Evolutionary conservation across 768 basidiomycete genomes (phyloP).

Genomic region (Coprinopsis cinerea): DNA sequence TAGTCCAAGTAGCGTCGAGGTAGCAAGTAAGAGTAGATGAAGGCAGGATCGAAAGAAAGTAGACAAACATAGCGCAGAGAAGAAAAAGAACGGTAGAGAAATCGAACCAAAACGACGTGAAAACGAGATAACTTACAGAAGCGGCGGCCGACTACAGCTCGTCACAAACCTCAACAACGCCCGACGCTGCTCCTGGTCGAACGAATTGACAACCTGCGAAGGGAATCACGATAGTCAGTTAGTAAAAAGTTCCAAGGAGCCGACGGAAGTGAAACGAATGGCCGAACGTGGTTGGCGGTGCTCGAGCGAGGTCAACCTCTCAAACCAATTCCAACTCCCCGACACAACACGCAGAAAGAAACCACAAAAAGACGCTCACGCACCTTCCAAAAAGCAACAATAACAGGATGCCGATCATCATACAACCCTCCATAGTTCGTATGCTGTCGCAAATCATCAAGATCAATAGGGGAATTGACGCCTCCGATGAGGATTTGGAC

Average conservation of each 20-base stretch:
- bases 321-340: not conserved
- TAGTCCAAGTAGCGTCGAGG: too few relatives aligned
- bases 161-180: slow-evolving; percentile 87
- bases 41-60: too few relatives aligned
- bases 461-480: slow-evolving; percentile 76
- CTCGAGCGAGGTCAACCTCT: not conserved
- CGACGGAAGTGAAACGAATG: too few relatives aligned
- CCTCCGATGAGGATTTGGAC: slow-evolving; percentile 89
- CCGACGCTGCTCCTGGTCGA: slow-evolving; percentile 75
- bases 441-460: slow-evolving; percentile 72
- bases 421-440: slow-evolving; percentile 83
- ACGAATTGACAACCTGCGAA: slow-evolving; percentile 68
- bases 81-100: not conserved
- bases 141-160: slow-evolving; percentile 82
- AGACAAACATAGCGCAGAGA: not conserved
- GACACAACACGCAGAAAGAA: too few relatives aligned
- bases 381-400: slow-evolving; percentile 81
- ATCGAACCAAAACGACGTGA: not conserved
- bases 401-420: slow-evolving; percentile 62
- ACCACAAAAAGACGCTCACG: slow-evolving; percentile 15
- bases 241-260: not conserved
- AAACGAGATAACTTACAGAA: slow-evolving; percentile 49
- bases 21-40: too few relatives aligned
- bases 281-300: too few relatives aligned
- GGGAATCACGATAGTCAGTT: not conserved